These are phyloP conservation scores for Piloderma croceum DNA, from an alignment of 768 basidiomycete genomes.

Conservation along the genomic window DNA sequence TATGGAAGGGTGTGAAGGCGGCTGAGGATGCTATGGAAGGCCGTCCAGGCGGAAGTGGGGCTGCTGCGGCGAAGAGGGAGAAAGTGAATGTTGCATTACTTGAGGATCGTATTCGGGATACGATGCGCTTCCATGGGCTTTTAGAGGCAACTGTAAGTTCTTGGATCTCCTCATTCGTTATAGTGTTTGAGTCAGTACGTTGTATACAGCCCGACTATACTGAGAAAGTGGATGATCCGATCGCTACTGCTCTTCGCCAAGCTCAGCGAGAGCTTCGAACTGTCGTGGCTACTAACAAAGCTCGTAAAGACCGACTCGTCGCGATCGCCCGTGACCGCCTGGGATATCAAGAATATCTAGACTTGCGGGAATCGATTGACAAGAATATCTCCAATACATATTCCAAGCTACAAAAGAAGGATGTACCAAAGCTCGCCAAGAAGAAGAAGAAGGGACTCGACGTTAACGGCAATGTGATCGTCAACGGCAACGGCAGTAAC, in stretches of 20 bases:
- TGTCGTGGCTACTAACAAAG: slow-evolving; percentile 79
- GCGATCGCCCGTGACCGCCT: slow-evolving; percentile 80
- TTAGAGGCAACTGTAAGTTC: slow-evolving; percentile 62
- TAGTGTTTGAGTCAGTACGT: slow-evolving; percentile 2
- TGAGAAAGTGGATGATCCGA: slow-evolving; percentile 86
- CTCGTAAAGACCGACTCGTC: slow-evolving; percentile 67
- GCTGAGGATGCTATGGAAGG: slow-evolving; percentile 84
- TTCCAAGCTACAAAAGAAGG: slow-evolving; percentile 78
- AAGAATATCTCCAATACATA: slow-evolving; percentile 73
- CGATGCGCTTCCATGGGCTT: slow-evolving; percentile 71
- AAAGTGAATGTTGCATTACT: slow-evolving; percentile 75
- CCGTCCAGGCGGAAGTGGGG: slow-evolving; percentile 72
- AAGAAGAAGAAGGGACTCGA: slow-evolving; percentile 48
- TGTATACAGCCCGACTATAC: slow-evolving; percentile 60
- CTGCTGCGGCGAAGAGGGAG: slow-evolving; percentile 69
- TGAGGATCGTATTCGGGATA: slow-evolving; percentile 69
- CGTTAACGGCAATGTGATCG: slow-evolving; percentile 27
- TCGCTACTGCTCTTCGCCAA: slow-evolving; percentile 83
- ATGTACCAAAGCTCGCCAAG: slow-evolving; percentile 62
- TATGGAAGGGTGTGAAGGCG: slow-evolving; percentile 74
- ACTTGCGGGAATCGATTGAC: slow-evolving; percentile 80
- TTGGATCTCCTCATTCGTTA: slow-evolving; percentile 8
- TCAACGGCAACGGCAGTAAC: slow-evolving; percentile 20
- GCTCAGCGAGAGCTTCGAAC: slow-evolving; percentile 77
- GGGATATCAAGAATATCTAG: slow-evolving; percentile 88